Conservation (phyloP, 768 basidiomycete genomes). For the Tricholoma matsutake region DNA sequence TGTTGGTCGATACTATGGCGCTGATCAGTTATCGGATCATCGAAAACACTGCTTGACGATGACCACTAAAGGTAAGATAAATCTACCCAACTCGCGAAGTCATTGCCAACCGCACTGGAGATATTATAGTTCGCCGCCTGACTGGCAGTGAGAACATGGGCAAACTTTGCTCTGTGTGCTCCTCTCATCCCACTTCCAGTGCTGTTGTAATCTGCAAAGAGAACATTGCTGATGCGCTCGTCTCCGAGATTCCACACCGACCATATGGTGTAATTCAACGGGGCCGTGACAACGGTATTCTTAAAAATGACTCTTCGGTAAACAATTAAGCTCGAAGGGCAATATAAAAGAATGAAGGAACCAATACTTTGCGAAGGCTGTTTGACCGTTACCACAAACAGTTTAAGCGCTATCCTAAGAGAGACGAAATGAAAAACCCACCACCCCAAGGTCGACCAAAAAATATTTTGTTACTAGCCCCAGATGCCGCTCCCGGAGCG, state of each 20-base stretch:
- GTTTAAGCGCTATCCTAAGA: background rate
- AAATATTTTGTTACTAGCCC: conserved; percentile 34
- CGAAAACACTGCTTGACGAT: too few species aligned
- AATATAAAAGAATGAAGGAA: background rate
- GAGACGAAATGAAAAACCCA: conserved; percentile 9
- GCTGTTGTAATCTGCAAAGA: conserved; percentile 46
- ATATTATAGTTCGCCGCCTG: conserved; percentile 39
- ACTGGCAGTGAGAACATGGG: conserved; percentile 32
- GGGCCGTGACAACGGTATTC: conserved; percentile 39
- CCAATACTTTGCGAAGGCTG: conserved; percentile 21
- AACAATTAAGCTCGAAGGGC: background rate
- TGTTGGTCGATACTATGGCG: too few species aligned
- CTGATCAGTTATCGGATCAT: too few species aligned
- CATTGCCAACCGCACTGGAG: conserved; percentile 43
- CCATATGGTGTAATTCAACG: conserved; percentile 43
- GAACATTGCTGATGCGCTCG: conserved; percentile 38
- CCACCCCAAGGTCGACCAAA: conserved; percentile 50
- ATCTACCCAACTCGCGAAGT: conserved; percentile 47
- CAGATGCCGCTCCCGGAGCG: conserved; percentile 31
- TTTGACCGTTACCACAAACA: too few species aligned
- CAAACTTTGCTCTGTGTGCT: conserved; percentile 37
- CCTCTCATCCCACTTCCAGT: conserved; percentile 37
- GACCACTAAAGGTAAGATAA: conserved; percentile 24
- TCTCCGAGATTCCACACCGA: conserved; percentile 40
- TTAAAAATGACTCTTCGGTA: conserved; percentile 44